These are phyloP conservation scores for Colletotrichum caudatum DNA, from an alignment of 2,329 filamentous ascomycete genomes.

Conservation along the genomic window DNA sequence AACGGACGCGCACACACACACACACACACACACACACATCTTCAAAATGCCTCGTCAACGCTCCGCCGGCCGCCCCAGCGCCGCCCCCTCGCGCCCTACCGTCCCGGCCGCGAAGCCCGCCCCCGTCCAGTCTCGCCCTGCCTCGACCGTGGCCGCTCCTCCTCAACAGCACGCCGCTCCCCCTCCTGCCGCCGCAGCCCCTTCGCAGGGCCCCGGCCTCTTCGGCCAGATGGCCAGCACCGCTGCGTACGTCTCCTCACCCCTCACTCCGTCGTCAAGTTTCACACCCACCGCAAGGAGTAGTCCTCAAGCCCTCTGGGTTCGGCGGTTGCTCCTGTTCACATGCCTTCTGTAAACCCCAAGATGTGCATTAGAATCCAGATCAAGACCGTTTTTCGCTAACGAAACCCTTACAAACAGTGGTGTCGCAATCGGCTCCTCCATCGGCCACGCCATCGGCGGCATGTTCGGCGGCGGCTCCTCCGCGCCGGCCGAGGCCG, in stretches of 20 bases:
- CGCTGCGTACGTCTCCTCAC: constrained; percentile 80
- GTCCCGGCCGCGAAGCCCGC: constrained; percentile 68
- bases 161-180: constrained; percentile 55
- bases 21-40: constrained; percentile 32
- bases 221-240: constrained; percentile 98
- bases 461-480: constrained; percentile 85
- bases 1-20: constrained; percentile 18
- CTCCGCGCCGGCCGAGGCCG: constrained; percentile 59
- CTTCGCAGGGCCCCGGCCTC: constrained; percentile 80
- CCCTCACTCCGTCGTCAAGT: neutral
- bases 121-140: constrained; percentile 75
- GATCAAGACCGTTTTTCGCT: neutral
- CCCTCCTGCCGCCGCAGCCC: constrained; percentile 58
- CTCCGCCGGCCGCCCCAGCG: constrained; percentile 67
- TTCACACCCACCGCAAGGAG: neutral
- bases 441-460: constrained; percentile 94
- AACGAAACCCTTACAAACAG: constrained; percentile 59
- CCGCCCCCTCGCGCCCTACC: constrained; percentile 73
- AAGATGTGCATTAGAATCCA: constrained; percentile 14
- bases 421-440: constrained; percentile 95
- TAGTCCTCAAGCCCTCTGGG: neutral
- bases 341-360: neutral
- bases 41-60: constrained; percentile 82
- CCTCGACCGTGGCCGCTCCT: constrained; percentile 73
- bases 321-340: neutral